Conservation (phyloP, 106 monocot species). For the Triglochin maritima region DNA sequence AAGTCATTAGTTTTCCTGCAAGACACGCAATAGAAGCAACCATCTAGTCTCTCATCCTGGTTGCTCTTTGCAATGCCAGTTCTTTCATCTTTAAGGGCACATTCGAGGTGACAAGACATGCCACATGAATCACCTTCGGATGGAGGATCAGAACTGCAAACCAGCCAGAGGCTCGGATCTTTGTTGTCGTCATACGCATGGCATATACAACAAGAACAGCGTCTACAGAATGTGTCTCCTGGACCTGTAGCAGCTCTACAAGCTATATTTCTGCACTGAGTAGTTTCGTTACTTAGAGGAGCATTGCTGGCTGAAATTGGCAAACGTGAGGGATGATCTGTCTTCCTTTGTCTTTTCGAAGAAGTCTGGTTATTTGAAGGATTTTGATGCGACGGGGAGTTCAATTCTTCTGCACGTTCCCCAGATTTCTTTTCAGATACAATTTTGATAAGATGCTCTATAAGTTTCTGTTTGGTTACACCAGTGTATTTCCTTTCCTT, state of each 20-base stretch:
- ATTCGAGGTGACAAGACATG: slow-evolving; percentile 48
- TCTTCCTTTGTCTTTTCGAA: slow-evolving; percentile 69
- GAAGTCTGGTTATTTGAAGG: slow-evolving; percentile 25
- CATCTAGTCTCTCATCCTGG: slow-evolving; percentile 27
- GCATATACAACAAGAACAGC: slow-evolving; percentile 70
- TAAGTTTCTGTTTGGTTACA: slow-evolving; percentile 64
- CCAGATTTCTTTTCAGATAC: slow-evolving; percentile 44
- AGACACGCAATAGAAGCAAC: slow-evolving; percentile 33
- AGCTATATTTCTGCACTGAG: slow-evolving; percentile 42
- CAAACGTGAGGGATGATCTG: slow-evolving; percentile 52
- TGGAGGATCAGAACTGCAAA: slow-evolving; percentile 40
- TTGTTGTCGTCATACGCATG: slow-evolving; percentile 67
- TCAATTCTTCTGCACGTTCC: slow-evolving; percentile 20
- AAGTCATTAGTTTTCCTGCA: slow-evolving; percentile 31
- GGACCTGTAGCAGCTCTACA: slow-evolving; percentile 35
- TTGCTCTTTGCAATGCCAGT: slow-evolving; percentile 27
- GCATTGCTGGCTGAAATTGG: slow-evolving; percentile 13
- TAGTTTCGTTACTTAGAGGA: slow-evolving; percentile 3
- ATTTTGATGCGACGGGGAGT: slow-evolving; percentile 3
- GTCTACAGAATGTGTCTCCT: slow-evolving; percentile 42
- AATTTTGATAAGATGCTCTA: slow-evolving; percentile 61
- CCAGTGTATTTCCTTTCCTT: slow-evolving; percentile 89
- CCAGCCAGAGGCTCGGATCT: slow-evolving; percentile 70
- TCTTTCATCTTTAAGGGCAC: slow-evolving; percentile 42
- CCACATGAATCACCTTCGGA: slow-evolving; percentile 30